Evolutionary conservation across 768 basidiomycete species (phyloP).

Genomic region (Leccinellum albellum): DNA sequence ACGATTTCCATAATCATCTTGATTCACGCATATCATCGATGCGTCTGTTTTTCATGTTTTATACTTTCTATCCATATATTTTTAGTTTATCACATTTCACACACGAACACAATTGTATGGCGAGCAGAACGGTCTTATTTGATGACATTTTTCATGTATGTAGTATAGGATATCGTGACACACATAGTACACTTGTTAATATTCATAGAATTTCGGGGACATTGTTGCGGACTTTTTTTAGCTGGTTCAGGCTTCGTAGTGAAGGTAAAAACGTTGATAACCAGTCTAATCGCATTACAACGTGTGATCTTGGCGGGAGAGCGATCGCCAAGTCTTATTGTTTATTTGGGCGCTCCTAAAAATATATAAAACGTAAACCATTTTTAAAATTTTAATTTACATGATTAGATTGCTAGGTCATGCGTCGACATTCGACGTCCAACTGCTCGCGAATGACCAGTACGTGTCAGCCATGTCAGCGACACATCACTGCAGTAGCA

Average conservation of each 20-base stretch:
- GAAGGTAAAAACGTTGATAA: too few relatives aligned
- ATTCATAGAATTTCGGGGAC: conserved; percentile 1
- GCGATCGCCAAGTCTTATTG: too few relatives aligned
- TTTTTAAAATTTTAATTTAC: too few relatives aligned
- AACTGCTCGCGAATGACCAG: too few relatives aligned
- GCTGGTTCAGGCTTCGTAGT: neutral
- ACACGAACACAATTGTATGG: conserved; percentile 7
- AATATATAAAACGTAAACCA: too few relatives aligned
- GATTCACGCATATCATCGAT: neutral
- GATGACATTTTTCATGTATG: conserved; percentile 2
- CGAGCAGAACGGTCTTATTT: neutral
- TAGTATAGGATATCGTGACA: neutral
- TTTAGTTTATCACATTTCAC: neutral
- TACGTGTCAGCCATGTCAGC: too few relatives aligned
- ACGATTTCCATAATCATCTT: conserved; percentile 7
- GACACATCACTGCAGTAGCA: neutral
- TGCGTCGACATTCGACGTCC: too few relatives aligned
- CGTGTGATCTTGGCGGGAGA: too few relatives aligned
- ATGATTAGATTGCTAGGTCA: too few relatives aligned
- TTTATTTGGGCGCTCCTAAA: too few relatives aligned
- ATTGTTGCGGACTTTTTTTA: neutral
- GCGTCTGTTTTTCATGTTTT: conserved; percentile 1
- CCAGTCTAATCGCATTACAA: too few relatives aligned
- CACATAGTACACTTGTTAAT: neutral
- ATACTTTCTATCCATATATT: neutral